Evolutionary conservation across 2,329 filamentous ascomycete genomes (phyloP), one percentile per base, ranked within the genome.

Genomic region (Chrysoporthe austroafricana): DNA sequence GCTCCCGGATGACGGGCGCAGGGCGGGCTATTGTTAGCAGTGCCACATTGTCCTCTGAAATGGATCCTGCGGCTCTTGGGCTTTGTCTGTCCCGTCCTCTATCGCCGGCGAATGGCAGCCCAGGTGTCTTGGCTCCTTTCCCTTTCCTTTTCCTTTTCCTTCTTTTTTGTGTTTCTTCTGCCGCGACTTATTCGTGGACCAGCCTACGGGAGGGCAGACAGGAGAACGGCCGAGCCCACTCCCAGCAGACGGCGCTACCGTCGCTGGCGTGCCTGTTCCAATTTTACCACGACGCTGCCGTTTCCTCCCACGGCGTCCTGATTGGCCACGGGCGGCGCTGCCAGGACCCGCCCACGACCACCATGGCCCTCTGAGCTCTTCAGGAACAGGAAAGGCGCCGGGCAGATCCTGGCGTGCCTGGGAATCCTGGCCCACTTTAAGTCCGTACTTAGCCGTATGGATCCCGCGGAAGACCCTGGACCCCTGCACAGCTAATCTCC

Each of bases 331-430:
- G n/a, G 4, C 14, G n/a, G 13, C 54, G 32, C 54, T 57, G 14
- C 5, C 4, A 57, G 34, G 54, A 57, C 54, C 54, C 54, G 26
- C 26, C 26, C 26, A 26, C 26, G 26, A 26, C 26, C 26, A 34
- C 54, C 16, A 34, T 39, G 32, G 9, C 34, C 18, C 39, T n/a
- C 18, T 39, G 54, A 9, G 34, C 39, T 26, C 39, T 52, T 57
- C 64, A 66, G 64, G 64, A 66, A 66, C 64, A 66, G 64, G 64
- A 48, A 66, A 50, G 13, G 43, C 26, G 7, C 16, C 14, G 36
- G 21, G 60, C 54, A 26, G 56, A 59, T 59, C 54, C 56, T 48
- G 56, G 44, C 21, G 26, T 26, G 26, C 26, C 2, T 26, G 26
- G 26, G 26, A 26, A 26, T 26, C 26, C 26, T 26, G 26, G 26